A percentile compares a stretch with the other conserved stretches of the same genome.
Conservation (phyloP, 2,329 filamentous ascomycete genomes). For the Penicillium sumatraense region DNA sequence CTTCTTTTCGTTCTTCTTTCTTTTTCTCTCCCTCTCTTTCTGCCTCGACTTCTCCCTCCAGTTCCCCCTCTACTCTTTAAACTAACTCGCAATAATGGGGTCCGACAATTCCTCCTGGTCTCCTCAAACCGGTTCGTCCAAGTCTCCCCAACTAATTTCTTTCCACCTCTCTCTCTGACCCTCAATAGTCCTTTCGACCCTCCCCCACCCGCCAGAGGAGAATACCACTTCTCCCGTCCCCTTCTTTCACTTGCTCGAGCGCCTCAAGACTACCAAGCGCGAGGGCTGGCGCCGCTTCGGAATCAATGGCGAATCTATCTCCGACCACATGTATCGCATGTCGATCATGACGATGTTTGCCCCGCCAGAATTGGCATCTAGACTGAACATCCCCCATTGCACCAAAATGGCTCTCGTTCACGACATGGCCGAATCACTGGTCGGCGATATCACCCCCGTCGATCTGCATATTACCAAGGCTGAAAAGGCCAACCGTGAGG, state of each 20-base stretch:
- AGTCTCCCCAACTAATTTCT: neutral
- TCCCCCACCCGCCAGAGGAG: slow-evolving; percentile 64
- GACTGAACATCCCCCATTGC: slow-evolving; percentile 79
- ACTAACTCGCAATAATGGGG: slow-evolving; percentile 31
- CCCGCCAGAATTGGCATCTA: slow-evolving; percentile 71
- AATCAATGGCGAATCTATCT: slow-evolving; percentile 84
- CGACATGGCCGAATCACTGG: slow-evolving; percentile 95
- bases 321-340: slow-evolving; percentile 99
- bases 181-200: slow-evolving; percentile 63
- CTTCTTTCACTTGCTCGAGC: slow-evolving; percentile 93
- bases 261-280: slow-evolving; percentile 92
- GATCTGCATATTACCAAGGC: slow-evolving; percentile 76
- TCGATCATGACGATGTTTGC: slow-evolving; percentile 93
- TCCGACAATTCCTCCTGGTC: slow-evolving; percentile 40
- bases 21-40: slow-evolving; percentile 1
- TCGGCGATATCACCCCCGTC: slow-evolving; percentile 95
- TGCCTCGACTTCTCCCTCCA: neutral
- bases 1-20: slow-evolving; percentile 10
- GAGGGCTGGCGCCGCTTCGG: slow-evolving; percentile 94
- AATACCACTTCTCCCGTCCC: slow-evolving; percentile 75
- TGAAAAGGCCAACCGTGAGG: slow-evolving; percentile 88
- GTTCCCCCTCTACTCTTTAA: neutral
- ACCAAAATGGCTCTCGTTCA: slow-evolving; percentile 95
- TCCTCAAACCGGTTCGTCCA: slow-evolving; percentile 38
- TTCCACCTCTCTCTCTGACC: neutral